Base-by-base conservation (phyloP, 305 asterid species). In the Solanum hybrid region DNA sequence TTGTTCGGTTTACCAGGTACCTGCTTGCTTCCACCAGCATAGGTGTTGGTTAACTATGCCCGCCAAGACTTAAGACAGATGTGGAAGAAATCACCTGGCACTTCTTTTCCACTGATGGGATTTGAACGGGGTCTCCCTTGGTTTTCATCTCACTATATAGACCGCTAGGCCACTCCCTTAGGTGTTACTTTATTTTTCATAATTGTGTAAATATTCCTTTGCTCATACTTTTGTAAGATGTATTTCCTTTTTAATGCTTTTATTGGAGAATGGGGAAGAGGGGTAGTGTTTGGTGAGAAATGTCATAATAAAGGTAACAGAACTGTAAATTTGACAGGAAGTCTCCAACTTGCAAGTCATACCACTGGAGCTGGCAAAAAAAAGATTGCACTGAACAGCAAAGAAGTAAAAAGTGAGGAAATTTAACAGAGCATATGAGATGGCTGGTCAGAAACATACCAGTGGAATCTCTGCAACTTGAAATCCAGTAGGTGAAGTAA, bases 391-490 rank as follows among this genome's bases (percentile, higher is more conserved):
- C 4, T 20, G 31, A 84, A 84, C 31, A 84, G 12, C 73, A 51
- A 32, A 85, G 42, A 85, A 56, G 26, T 13, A 79, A 27, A 10
- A 56, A 3, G 32, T 85, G 42, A 56, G 32, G 42, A 56, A 85
- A 31, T 85, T 11, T 85, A 17, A 32, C 35, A 22, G 76, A 31
- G 76, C 46, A 56, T 4, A 31, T 6, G 32, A 85, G 77, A 56
- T 56, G 51, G 51, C 46, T 4, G 12, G 4, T 56, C 26, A 56
- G 76, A 76, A 90, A 89, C 94, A 37, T 94, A 97, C 99, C 91
- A 95, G 90, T 90, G 99, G 99, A 90, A 97, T 94, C 94, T 97
- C 99, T 64, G 98, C 99, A 92, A 96, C 94, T 92, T 96, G 99
- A 90, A 97, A 97, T 88, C 99, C 99, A 90, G 94, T 88, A 80